These are phyloP conservation scores for Zasmidium citrigriseum DNA, from an alignment of 2,329 filamentous ascomycete genomes.

Conservation along the genomic window DNA sequence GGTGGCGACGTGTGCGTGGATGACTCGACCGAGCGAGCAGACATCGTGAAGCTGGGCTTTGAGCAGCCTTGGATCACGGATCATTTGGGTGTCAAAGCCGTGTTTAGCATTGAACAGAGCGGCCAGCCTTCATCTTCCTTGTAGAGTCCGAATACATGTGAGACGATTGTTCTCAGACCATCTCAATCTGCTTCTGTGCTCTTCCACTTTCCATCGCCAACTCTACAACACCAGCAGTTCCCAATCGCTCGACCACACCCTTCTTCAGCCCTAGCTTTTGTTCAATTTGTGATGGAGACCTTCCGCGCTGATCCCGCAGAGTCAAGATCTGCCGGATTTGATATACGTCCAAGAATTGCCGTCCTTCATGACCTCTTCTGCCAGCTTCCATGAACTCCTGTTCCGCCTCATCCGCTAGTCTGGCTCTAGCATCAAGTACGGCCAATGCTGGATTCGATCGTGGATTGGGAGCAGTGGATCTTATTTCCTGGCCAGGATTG, in stretches of 20 bases:
- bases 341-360: conserved; percentile 48
- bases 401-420: conserved; percentile 55
- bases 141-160: background rate
- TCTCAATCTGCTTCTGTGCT: conserved; percentile 31
- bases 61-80: conserved; percentile 52
- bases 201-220: conserved; percentile 33
- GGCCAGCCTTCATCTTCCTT: background rate
- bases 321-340: conserved; percentile 39
- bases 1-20: conserved; percentile 49
- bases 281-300: conserved; percentile 34
- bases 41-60: conserved; percentile 37
- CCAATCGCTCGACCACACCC: conserved; percentile 36
- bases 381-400: conserved; percentile 52
- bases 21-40: conserved; percentile 36
- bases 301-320: conserved; percentile 33
- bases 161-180: conserved; percentile 26
- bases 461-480: conserved; percentile 34
- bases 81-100: conserved; percentile 49
- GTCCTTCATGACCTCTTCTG: conserved; percentile 41
- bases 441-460: conserved; percentile 57
- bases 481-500: conserved; percentile 33
- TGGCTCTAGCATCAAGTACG: conserved; percentile 54
- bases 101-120: conserved; percentile 13
- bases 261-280: conserved; percentile 34
- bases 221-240: conserved; percentile 32